Evolutionary conservation across 1,284 basidiomycete genomes (phyloP), one percentile per base, ranked within the genome.

Genomic region (Cystobasidium pallidum): DNA sequence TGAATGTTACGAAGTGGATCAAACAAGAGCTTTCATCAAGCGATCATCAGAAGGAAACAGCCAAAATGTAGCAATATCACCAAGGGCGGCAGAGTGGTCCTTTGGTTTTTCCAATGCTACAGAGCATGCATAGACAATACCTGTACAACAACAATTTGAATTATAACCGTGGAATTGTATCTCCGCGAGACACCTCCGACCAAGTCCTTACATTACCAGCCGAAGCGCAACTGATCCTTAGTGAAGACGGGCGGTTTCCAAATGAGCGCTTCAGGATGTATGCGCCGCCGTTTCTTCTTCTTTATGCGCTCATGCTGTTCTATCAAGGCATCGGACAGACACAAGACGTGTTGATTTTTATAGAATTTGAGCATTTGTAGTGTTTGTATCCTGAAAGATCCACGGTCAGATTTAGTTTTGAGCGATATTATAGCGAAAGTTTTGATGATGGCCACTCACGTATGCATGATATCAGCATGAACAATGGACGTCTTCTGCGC

Each of bases 391-490:
- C 92, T 95, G 36, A 61, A 11, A 45, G 34, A 32, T 26, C 39
- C 3, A 15, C 24, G 49, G 1, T 6, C 8, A 43, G 76, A 45
- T 24, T 73, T 55, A 70, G 62, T 11, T 54, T 65, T 39, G 49
- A 28, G 7, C 57, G n/a, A n/a, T n/a, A n/a, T n/a, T n/a, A n/a
- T n/a, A 75, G 57, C 2, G 36, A 17, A 26, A 43, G 64, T 24
- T 7, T 11, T 26, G 15, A 11, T n/a, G 59, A 43, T 17, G 11
- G 28, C 13, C 11, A 88, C 92, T 82, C 81, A 96, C 89, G 95
- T 98, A 83, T 97, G 96, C 88, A 97, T 92, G 72, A 99, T 89
- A 82, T 99, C 96, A 43, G 90, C 88, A 79, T 97, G 94, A 6
- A 92, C 94, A 81, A 99, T 96, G n/a, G 91, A 86, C 15, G 96